phyloP scores from a whole-genome alignment of 2,329 filamentous ascomycete species.

The Monosporascus sp. region DNA sequence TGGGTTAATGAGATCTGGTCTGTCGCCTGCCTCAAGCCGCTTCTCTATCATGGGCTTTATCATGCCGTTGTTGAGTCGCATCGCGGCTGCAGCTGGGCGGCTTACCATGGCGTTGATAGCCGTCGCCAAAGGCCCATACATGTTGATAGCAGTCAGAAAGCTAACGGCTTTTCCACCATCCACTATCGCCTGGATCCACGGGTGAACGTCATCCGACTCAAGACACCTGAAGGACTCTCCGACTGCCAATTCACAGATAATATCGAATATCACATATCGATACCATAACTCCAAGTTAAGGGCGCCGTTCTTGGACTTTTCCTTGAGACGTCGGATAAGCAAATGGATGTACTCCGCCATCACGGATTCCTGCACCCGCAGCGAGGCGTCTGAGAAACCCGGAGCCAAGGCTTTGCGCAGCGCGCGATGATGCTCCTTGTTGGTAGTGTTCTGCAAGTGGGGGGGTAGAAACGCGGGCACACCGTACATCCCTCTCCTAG shows the following conservation, averaged over 20 bases:
- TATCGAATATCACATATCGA: constrained; percentile 5
- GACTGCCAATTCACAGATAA: constrained; percentile 2
- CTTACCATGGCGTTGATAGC: constrained; percentile 1
- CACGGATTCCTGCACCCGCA: constrained; percentile 29
- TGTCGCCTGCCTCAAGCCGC: constrained; percentile 3
- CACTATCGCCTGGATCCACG: constrained; percentile 7
- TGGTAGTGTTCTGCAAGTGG: constrained; percentile 16
- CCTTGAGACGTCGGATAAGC: constrained; percentile 14
- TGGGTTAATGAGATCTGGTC: constrained; percentile 5
- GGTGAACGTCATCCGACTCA: constrained; percentile 1
- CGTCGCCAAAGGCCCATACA: constrained; percentile 3
- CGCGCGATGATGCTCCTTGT: constrained; percentile 19
- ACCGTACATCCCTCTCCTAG: constrained; percentile 9
- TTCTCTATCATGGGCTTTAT: constrained; percentile 4
- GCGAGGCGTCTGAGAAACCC: constrained; percentile 26
- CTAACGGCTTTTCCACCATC: not conserved
- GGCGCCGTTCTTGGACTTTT: constrained; percentile 7
- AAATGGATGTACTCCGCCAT: constrained; percentile 25
- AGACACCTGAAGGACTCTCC: constrained; percentile 3
- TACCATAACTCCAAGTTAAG: not conserved
- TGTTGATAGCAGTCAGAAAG: constrained; percentile 5
- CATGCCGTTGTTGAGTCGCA: not conserved
- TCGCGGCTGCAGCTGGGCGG: not conserved
- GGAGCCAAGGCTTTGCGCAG: constrained; percentile 23
- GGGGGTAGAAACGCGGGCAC: constrained; percentile 8